Evolutionary conservation across 805 yeast genomes (phyloP), one percentile per base, ranked within the genome.

Genomic region (Candida pseudofarinosa): DNA sequence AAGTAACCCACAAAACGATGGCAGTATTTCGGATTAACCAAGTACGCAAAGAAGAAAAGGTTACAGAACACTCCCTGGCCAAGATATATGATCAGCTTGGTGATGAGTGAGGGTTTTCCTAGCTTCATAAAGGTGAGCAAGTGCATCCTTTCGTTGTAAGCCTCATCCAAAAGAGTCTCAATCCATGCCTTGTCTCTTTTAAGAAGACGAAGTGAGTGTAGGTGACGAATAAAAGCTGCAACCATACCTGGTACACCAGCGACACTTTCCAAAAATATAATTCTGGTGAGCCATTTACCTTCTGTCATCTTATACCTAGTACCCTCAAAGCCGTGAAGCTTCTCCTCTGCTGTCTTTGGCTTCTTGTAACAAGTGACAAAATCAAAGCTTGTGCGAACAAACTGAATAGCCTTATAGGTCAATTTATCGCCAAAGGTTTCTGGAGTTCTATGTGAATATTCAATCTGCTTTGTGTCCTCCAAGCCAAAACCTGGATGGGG

Each of bases 241-340:
- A 80, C 85, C 71, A 81, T 77, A 7, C 90, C 89, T 1, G 90
- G 90, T n/a, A 83, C 86, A 5, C 88, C 89, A 4, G 90, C 90
- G 43, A 84, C 72, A 46, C 81, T 74, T 59, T 83, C 90, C 50
- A 83, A 69, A 52, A 84, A 81, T 32, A 84, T 76, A 43, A 76
- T 62, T 42, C 85, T 60, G 4, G 79, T 75, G 44, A 84, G 52
- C 89, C 89, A 84, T 54, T 80, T 78, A 41, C 66, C 69, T 18
- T 75, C 76, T 4, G 83, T 78, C 85, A 83, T 79, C 40, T 66
- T 65, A 48, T 69, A 74, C 38, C 75, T 53, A 1, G 73, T 69
- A 12, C 71, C 73, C 23, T 57, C 56, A 39, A 63, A 65, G 7
- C 59, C 55, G 38, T 56, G 42, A 4, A 50, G 51, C 35, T 44